Conservation (phyloP, 2,329 filamentous ascomycete genomes). For the Colletotrichum eleusines region DNA sequence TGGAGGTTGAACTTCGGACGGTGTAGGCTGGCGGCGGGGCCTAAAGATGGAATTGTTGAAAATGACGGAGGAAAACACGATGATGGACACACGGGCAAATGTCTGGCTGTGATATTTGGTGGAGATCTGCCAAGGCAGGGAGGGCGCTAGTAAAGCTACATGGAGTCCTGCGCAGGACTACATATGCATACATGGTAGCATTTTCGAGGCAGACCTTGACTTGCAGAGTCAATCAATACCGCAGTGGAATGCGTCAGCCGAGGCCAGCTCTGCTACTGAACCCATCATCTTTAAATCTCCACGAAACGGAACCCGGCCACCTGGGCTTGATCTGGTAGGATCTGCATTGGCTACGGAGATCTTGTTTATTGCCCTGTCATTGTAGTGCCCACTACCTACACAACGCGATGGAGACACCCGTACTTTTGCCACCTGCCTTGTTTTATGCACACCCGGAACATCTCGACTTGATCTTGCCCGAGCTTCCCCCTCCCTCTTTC, state of each 20-base stretch:
- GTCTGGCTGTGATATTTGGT: background rate
- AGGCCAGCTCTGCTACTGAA: background rate
- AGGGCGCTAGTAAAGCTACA: background rate
- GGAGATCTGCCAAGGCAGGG: background rate
- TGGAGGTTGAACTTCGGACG: slow-evolving; percentile 25
- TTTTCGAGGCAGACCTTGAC: no score
- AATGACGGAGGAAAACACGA: background rate
- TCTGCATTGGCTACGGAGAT: slow-evolving; percentile 19
- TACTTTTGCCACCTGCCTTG: slow-evolving; percentile 10
- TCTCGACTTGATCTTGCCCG: background rate
- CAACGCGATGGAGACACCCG: background rate
- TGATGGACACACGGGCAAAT: slow-evolving; percentile 12
- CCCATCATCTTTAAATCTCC: slow-evolving; percentile 36
- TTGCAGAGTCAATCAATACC: background rate
- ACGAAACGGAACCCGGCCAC: slow-evolving; percentile 18
- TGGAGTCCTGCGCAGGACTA: no score
- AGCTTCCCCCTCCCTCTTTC: no score
- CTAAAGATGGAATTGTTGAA: slow-evolving; percentile 16
- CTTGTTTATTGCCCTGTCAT: slow-evolving; percentile 3
- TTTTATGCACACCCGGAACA: background rate
- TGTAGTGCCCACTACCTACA: background rate
- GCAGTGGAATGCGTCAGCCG: background rate
- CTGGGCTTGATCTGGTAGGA: slow-evolving; percentile 15
- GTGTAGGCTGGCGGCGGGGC: slow-evolving; percentile 5
- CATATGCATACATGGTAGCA: background rate